A percentile compares a stretch with the other conserved stretches of the same genome.
Conservation (phyloP, 139 green algal genomes). For the Chlamydomonas applanata region DNA sequence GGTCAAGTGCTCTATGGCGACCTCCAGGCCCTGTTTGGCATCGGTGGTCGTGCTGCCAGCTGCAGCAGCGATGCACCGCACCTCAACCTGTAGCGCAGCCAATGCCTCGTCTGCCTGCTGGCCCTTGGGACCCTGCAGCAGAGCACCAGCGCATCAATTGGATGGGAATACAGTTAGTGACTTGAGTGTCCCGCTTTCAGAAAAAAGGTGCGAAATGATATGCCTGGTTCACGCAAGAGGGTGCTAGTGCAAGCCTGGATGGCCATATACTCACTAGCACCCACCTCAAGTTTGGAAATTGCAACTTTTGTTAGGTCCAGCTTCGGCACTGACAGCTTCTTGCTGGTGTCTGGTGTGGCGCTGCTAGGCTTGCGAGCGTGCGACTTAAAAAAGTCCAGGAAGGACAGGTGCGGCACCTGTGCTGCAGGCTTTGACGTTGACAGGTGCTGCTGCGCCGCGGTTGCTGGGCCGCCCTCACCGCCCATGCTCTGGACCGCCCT, state of each 20-base stretch:
- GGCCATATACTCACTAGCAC: not conserved
- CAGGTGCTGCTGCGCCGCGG: not conserved
- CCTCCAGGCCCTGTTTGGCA: no score
- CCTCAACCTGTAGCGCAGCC: conserved; percentile 28
- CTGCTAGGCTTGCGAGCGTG: conserved; percentile 3
- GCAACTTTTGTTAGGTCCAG: conserved; percentile 18
- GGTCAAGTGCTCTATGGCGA: no score
- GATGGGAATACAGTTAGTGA: not conserved
- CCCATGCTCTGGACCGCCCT: not conserved
- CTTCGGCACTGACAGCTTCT: not conserved
- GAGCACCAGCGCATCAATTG: no score
- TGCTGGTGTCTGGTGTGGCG: conserved; percentile 5
- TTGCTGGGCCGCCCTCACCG: not conserved
- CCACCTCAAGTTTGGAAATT: conserved; percentile 26
- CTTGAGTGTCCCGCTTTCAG: not conserved
- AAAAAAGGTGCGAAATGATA: not conserved
- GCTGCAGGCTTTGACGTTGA: no score
- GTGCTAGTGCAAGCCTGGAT: not conserved
- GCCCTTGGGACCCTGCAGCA: conserved; percentile 20
- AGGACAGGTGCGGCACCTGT: no score
- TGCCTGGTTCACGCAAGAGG: not conserved
- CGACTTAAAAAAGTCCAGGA: no score
- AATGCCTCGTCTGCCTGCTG: conserved; percentile 20
- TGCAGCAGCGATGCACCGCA: conserved; percentile 14
- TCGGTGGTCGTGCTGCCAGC: no score